Evolutionary conservation across 202 grass and related monocot species (phyloP), one percentile per base, ranked within the genome.

Genomic region (Hordeum pubiflorum): DNA sequence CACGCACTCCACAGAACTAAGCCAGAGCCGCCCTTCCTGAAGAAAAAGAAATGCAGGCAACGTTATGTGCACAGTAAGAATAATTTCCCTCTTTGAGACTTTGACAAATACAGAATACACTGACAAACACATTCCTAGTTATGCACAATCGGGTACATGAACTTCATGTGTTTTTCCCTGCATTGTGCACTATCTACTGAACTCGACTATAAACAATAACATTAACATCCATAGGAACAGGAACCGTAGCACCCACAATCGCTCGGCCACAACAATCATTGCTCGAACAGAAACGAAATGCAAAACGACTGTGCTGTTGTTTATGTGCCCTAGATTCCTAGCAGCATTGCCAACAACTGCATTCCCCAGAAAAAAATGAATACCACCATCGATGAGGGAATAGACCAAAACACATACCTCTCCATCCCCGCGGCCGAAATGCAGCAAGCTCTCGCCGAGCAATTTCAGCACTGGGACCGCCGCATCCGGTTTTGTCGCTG

Each of bases 1-100:
- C 78, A 95, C 79, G 52, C 81, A 87, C 74, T 95, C 89, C 33
- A 89, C 79, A 29, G 82, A 91, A 85, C 77, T 82, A 84, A 91
- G 85, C 82, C 91, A 82, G 69, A 79, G 87, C 50, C 84, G 46
- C 31, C 80, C 26, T 81, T 95, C 92, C 96, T 93, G 76, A 50
- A 76, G 24, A 63, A 83, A 93, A 82, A 15, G 9, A 72, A 46
- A 32, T 1, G 3, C 17, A 61, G 13, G 39, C 54, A 56, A 13
- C 59, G 9, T 4, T 69, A 63, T 78, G 55, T 9, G 61, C 14
- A 21, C 33, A 55, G 3, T 29, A 59, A 79, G 31, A 14, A 14
- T 27, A 63, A 31, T 67, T 40, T 7, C 29, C 27, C 56, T 43
- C 67, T 75, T 26, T 78, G 39, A 55, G 38, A 81, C 43, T 79